Evolutionary conservation across 177 flowering plant genomes (phyloP), one percentile per base, ranked within the genome.

Genomic region (Vitis hybrid): DNA sequence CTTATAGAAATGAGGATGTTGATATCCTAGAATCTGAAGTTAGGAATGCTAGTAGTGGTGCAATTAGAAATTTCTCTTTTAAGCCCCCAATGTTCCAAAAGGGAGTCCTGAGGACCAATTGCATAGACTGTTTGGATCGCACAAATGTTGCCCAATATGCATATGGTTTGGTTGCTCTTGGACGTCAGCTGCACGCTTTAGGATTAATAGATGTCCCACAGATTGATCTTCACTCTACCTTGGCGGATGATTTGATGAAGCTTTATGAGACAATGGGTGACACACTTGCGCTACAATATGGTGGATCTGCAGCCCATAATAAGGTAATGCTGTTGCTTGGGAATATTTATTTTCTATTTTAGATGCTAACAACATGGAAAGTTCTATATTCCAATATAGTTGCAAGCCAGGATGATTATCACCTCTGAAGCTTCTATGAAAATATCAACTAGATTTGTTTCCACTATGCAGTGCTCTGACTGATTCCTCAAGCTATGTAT

Each of bases 241-340:
- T 92, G 73, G 90, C 94, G 6, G 84, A 82, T 73, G 86, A 83
- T 29, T 74, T 96, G 50, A 96, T 93, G 97, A 61, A 64, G 55
- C 52, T 83, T 61, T 96, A 93, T 73, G 95, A 93, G 80, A 80
- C 67, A 51, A 96, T 96, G 99, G 99, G 99, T 70, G 95, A 96
- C 78, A 94, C 90, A 45, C 93, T 96, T 76, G 98, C 99, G 62
- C 65, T 77, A 55, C 99, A 96, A 61, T 96, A 96, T 84, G 98
- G 98, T 61, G 99, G 99, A 20, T 96, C 99, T 77, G 91, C 95
- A 45, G 99, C 99, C 4, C 99, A 93, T 81, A 92, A 92, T 78
- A 96, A 94, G 97, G 99, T 92, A 85, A 60, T 65, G 8, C 53
- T 58, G n/a, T 51, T 53, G 18, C 12, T 34, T 39, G 9, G 45